Base-by-base conservation (phyloP, 345 rosid species). In the Jatropha curcas region DNA sequence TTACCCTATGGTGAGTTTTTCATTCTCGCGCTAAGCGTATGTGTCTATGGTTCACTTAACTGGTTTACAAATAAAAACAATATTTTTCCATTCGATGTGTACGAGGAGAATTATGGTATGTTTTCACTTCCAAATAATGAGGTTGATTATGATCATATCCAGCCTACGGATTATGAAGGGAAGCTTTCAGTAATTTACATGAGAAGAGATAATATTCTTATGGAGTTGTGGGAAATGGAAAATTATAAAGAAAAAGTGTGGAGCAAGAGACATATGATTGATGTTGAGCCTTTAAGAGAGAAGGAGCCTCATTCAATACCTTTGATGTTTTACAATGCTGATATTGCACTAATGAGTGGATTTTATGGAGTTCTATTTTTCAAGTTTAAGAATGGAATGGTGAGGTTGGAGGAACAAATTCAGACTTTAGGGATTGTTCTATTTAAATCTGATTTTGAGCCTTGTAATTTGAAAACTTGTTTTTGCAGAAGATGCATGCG, bases 211-310 rank as follows among this genome's bases (percentile, higher is more conserved):
- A 20, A 22, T 14, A 30, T 39, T 28, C 50, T 0, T 2, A 30
- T 71, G 30, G 74, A 71, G 6, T 39, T 73, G 31, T 64, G 70
- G 76, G 69, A 64, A 1, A 37, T 65, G 64, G 45, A 51, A 7
- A 64, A 19, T 10, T 51, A 65, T 16, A 14, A 37, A 13, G 3
- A 19, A 17, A 64, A 39, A 64, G 41, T 16, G 30, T 52, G 70
- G 70, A 37, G 7, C 0, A 53, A 51, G 46, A 73, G 43, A 30
- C 24, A 2, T 17, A 45, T 0, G 31, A 62, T 48, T 30, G 33
- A 45, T 9, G 4, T 62, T 7, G 58, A 60, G 30, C 33, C 22
- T 31, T 33, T 60, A 6, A 37, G 28, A 8, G 1, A 20, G 10
- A 13, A 25, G 17, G 69, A 14, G 28, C 20, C 13, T 8, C 16